A percentile compares a stretch with the other conserved stretches of the same genome.
Conservation (phyloP, 2,329 filamentous ascomycete genomes). For the Pseudopyrenochaeta lycopersici region DNA sequence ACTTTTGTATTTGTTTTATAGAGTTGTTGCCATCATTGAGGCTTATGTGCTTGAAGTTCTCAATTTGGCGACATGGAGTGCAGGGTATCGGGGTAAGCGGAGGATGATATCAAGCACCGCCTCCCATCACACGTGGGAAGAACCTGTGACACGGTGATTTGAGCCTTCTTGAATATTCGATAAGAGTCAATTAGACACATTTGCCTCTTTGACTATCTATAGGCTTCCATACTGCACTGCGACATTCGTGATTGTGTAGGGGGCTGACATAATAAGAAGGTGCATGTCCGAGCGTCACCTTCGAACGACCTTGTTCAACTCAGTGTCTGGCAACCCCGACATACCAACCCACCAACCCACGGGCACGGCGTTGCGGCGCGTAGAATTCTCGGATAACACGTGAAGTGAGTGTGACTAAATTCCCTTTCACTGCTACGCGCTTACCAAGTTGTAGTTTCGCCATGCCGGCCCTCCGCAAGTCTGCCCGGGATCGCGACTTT, state of each 20-base stretch:
- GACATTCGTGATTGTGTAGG: slow-evolving; percentile 22
- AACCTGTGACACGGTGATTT: slow-evolving; percentile 16
- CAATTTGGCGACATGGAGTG: slow-evolving; percentile 16
- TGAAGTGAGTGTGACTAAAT: slow-evolving; percentile 38
- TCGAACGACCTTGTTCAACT: slow-evolving; percentile 32
- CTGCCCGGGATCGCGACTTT: slow-evolving; percentile 36
- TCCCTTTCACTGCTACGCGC: slow-evolving; percentile 29
- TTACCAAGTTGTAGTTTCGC: slow-evolving; percentile 44
- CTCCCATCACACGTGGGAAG: not conserved
- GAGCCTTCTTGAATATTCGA: slow-evolving; percentile 2
- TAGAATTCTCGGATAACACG: slow-evolving; percentile 37
- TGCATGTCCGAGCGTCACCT: slow-evolving; percentile 22
- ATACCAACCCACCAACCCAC: slow-evolving; percentile 37
- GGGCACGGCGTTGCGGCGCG: slow-evolving; percentile 38
- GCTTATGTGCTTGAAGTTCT: not conserved
- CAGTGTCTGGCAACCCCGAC: slow-evolving; percentile 31
- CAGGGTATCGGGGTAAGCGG: slow-evolving; percentile 15
- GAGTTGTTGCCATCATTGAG: not conserved
- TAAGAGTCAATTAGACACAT: not conserved
- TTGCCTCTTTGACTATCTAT: not conserved
- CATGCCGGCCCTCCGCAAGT: slow-evolving; percentile 51
- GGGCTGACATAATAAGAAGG: slow-evolving; percentile 24
- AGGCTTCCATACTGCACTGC: slow-evolving; percentile 5
- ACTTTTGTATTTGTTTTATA: not conserved
- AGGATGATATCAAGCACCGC: not conserved